Evolutionary conservation across 441 rosid species (phyloP), one percentile per base, ranked within the genome.

Genomic region (Francoa sonchifolia): DNA sequence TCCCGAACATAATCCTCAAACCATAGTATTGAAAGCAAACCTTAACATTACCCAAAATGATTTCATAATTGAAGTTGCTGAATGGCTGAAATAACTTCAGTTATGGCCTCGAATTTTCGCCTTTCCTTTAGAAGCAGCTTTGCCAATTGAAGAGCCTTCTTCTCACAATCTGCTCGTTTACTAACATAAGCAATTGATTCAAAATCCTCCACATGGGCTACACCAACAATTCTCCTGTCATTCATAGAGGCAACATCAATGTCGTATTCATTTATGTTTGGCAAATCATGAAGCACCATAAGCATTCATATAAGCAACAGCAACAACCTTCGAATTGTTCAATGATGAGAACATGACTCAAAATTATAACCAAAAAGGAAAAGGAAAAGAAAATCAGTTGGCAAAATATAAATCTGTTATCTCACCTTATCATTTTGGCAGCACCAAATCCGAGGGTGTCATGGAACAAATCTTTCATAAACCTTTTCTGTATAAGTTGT

Each of bases 181-280:
- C 69, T 30, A 32, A 66, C 65, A 12, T 84, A 94, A 18, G 52
- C 39, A 15, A 88, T 84, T 20, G 90, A 81, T 64, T 84, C 95
- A 49, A 88, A 81, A 73, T 88, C 94, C 59, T 88, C 95, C 12
- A 88, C 88, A 66, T 81, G 97, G 8, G 95, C 86, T 37, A 88
- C 95, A 33, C 97, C 97, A 2, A 88, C 88, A 37, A 88, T 79
- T 68, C 97, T 81, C 88, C 97, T 88, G 46, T 39, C 33, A 62
- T 35, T 46, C 12, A 33, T 4, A 42, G 15, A 45, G n/a, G 12
- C 30, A 35, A 9, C 42, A 44, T 1, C 17, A 10, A 30, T n/a
- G n/a, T n/a, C n/a, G n/a, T n/a, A n/a, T n/a, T n/a, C n/a, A n/a
- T n/a, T n/a, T n/a, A n/a, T n/a, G n/a, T n/a, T n/a, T n/a, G n/a